Evolutionary conservation across 768 basidiomycete species (phyloP).

Genomic region (Xerocomellus dryophilus): DNA sequence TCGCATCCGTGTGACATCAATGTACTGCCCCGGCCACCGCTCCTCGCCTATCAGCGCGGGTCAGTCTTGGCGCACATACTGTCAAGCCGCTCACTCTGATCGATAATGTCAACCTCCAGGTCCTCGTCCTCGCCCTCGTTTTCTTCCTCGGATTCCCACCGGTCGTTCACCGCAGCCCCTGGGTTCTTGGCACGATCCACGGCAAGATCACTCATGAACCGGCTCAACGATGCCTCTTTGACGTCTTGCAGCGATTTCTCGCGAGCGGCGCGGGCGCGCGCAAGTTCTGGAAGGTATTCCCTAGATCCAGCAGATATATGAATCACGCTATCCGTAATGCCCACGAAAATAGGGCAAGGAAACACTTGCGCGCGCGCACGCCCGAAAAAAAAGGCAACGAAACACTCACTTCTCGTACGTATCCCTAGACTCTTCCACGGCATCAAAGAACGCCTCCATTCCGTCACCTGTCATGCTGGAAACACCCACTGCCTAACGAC

Average conservation of each 20-base stretch:
- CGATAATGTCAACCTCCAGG: constrained; percentile 56
- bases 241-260: constrained; percentile 61
- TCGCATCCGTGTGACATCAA: constrained; percentile 65
- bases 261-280: constrained; percentile 60
- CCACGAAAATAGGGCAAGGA: background rate
- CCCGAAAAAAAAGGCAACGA: background rate
- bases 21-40: constrained; percentile 68
- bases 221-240: constrained; percentile 74
- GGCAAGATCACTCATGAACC: constrained; percentile 75
- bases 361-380: background rate
- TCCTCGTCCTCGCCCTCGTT: constrained; percentile 50
- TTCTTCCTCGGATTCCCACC: constrained; percentile 60
- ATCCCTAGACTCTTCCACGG: constrained; percentile 80
- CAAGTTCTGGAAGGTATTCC: constrained; percentile 89
- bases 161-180: constrained; percentile 49
- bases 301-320: constrained; percentile 38
- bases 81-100: constrained; percentile 54
- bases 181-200: constrained; percentile 72
- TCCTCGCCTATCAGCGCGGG: constrained; percentile 51
- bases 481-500: constrained; percentile 82
- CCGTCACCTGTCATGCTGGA: constrained; percentile 96
- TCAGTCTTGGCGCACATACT: constrained; percentile 9
- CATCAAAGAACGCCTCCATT: constrained; percentile 86
- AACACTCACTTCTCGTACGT: constrained; percentile 81
- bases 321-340: constrained; percentile 5